Evolutionary conservation across 805 yeast genomes (phyloP), one percentile per base, ranked within the genome.

Genomic region (Cyberlindnera misumaiensis): DNA sequence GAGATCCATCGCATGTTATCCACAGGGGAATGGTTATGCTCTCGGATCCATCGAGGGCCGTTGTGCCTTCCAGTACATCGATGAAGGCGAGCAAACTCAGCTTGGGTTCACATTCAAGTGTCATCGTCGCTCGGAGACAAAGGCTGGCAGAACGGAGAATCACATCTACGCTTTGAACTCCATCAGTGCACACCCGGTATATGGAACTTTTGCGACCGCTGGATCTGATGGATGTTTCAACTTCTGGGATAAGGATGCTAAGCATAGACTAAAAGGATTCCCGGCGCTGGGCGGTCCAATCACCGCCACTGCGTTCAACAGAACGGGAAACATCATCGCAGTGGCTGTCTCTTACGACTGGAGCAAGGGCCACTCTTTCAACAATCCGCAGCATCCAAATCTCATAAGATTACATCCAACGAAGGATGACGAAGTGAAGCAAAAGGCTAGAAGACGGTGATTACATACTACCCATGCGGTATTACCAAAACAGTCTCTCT

Each of bases 161-260:
- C 73, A 73, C 31, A 80, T 90, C 25, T 90, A 80, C 57, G 65
- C 96, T 1, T 80, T 93, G 31, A 86, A 88, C 59, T 70, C 84
- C 35, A 81, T 93, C 34, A 67, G 75, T 7, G 86, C 89, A 68
- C 97, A 93, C 56, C 97, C 97, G 4, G 66, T 75, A 11, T 80
- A 80, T 60, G 96, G 96, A 31, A 88, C 97, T 1, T 83, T 93
- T 61, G 80, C 81, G 35, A 93, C 98, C 5, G 93, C 95, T 1
- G 97, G 98, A 11, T 74, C 93, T 17, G 98, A 93, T 62, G 98
- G 98, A 16, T 72, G 89, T 11, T 82, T 89, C 66, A 80, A 88
- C 52, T 83, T 86, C 66, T 93, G 98, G 98, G 97, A 93, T 60
- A 87, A 86, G 60, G 95, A 87, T 52, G 83, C 93, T 38, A 78